These are phyloP conservation scores for Coemansia sp. DNA, from an alignment of 192 early-diverging fungal species.

Conservation along the genomic window DNA sequence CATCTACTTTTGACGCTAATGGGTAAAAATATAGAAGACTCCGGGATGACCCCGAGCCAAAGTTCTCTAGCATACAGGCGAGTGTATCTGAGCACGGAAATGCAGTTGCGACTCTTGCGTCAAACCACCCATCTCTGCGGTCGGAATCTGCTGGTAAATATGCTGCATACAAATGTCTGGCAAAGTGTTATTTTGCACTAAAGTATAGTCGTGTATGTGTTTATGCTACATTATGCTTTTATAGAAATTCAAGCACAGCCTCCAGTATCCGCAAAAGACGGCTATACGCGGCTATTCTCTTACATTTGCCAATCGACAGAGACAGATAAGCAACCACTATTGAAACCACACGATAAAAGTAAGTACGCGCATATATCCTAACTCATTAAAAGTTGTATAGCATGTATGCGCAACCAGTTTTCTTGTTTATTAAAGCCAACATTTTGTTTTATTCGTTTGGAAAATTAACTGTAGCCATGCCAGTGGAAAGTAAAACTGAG, in stretches of 20 bases:
- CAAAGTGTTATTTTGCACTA: neutral
- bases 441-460: neutral
- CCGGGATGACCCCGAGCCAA: neutral
- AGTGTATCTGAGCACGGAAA: neutral
- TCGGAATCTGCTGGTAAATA: slow-evolving; percentile 6
- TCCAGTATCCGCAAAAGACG: slow-evolving; percentile 3
- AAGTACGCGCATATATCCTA: slow-evolving; percentile 4
- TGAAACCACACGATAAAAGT: slow-evolving; percentile 2
- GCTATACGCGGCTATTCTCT: slow-evolving; percentile 21
- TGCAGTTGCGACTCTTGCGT: slow-evolving; percentile 13
- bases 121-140: slow-evolving; percentile 15
- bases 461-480: neutral
- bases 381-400: neutral
- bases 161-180: neutral
- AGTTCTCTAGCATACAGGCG: neutral
- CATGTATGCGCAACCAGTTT: slow-evolving; percentile 2
- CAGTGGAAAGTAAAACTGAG: neutral
- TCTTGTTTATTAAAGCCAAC: neutral
- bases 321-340: neutral
- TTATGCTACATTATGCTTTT: neutral
- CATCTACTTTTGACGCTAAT: too few species aligned
- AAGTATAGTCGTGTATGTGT: neutral
- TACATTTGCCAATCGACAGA: slow-evolving; percentile 27
- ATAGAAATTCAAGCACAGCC: neutral
- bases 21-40: slow-evolving; percentile 10